Evolutionary conservation across 108 stramenopile species (phyloP).

Genomic region (Schizochytrium sp.): DNA sequence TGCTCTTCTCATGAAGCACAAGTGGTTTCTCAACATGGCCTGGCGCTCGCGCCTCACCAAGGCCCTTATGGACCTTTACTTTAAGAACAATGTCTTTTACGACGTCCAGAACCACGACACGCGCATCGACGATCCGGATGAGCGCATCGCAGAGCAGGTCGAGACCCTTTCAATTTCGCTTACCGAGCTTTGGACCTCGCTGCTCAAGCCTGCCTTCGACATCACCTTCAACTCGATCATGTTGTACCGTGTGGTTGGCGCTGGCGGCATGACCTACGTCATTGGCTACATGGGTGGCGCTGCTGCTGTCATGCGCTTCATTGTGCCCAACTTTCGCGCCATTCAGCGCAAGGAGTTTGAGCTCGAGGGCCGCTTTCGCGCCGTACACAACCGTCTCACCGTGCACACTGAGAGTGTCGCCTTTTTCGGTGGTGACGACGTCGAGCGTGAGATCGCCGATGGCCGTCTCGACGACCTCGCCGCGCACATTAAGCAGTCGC

Average conservation of each 20-base stretch:
- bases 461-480: not conserved
- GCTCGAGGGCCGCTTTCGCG: slow-evolving; percentile 1
- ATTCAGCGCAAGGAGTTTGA: not conserved
- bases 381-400: not conserved
- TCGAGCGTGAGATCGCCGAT: not conserved
- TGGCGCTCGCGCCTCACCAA: slow-evolving; percentile 7
- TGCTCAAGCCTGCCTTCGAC: slow-evolving; percentile 12
- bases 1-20: not conserved
- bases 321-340: slow-evolving; percentile 7
- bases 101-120: not conserved
- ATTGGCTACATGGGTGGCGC: not conserved
- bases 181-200: not conserved
- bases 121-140: not conserved
- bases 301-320: not conserved
- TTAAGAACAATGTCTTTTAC: not conserved
- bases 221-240: slow-evolving; percentile 1
- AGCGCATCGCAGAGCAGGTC: not conserved
- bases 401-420: not conserved
- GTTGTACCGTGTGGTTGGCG: not conserved
- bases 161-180: not conserved
- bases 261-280: not conserved
- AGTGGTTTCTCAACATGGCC: not conserved
- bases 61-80: not conserved
- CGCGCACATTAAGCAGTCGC: not conserved
- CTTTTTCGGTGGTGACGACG: slow-evolving; percentile 11